Percentiles rank a stretch among this genome's conserved stretches.
Evolutionary conservation across 2,329 filamentous ascomycete genomes (phyloP).

Genomic region (Ophiocordyceps camponoti-saundersi): DNA sequence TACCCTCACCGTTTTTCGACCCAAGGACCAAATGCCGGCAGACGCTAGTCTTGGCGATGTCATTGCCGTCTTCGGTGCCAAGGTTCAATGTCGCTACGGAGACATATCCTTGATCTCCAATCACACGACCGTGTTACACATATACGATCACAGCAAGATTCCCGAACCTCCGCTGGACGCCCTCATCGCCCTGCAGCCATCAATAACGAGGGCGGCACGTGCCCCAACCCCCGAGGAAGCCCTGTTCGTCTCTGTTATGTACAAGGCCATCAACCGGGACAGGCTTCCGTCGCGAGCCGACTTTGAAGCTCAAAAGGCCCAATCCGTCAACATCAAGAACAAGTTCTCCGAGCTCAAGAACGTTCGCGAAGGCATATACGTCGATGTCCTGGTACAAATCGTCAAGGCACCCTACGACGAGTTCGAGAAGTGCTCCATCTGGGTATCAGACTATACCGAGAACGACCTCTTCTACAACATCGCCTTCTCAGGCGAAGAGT

Average conservation of each 20-base stretch:
- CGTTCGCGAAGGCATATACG: conserved; percentile 36
- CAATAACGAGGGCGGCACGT: conserved; percentile 6
- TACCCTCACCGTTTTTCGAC: conserved; percentile 43
- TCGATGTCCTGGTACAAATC: conserved; percentile 56
- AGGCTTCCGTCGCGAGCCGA: conserved; percentile 22
- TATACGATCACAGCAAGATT: conserved; percentile 20
- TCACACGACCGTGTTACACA: conserved; percentile 21
- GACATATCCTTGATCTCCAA: conserved; percentile 27
- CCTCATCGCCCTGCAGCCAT: conserved; percentile 9
- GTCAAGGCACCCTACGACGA: conserved; percentile 30
- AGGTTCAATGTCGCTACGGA: conserved; percentile 18
- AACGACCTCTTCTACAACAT: conserved; percentile 46
- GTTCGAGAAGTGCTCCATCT: conserved; percentile 39
- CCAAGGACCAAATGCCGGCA: conserved; percentile 30
- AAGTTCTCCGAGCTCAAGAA: conserved; percentile 53
- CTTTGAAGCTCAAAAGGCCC: conserved; percentile 21
- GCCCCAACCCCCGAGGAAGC: conserved; percentile 13
- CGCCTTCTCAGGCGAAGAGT: conserved; percentile 11
- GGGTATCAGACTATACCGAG: conserved; percentile 69
- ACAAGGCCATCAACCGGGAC: conserved; percentile 24
- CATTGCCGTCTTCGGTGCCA: conserved; percentile 31
- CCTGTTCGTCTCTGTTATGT: conserved; percentile 29
- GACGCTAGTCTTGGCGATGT: conserved; percentile 21
- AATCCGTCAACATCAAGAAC: conserved; percentile 25
- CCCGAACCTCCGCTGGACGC: conserved; percentile 19